Conservation (phyloP, 176 grass and related monocot species). For the Paspalum notatum region DNA sequence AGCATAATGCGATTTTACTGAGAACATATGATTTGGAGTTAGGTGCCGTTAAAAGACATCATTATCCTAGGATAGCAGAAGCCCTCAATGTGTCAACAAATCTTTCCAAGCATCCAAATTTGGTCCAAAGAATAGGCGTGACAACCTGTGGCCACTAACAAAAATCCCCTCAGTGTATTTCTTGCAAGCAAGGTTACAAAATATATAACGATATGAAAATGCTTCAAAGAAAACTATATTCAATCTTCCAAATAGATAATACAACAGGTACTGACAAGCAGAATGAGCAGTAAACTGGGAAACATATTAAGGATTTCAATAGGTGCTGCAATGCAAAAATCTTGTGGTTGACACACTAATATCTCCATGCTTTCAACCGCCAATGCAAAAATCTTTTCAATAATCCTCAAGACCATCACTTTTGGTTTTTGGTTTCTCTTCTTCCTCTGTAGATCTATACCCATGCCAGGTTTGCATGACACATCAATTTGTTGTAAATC, state of each 20-base stretch:
- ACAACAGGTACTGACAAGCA: too few species aligned
- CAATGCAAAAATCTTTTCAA: slow-evolving; percentile 87
- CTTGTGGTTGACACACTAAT: slow-evolving; percentile 28
- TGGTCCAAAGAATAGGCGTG: too few species aligned
- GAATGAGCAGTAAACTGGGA: slow-evolving; percentile 18
- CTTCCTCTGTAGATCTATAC: slow-evolving; percentile 52
- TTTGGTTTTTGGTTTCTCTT: slow-evolving; percentile 49
- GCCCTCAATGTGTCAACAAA: too few species aligned
- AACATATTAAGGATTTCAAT: not conserved
- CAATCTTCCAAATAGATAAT: too few species aligned
- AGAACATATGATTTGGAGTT: too few species aligned
- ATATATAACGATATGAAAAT: not conserved
- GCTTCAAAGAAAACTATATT: slow-evolving; percentile 22
- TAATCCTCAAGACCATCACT: slow-evolving; percentile 85
- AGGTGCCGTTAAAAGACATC: too few species aligned
- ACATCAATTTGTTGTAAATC: slow-evolving; percentile 13
- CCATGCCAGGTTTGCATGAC: slow-evolving; percentile 36
- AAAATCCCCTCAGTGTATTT: too few species aligned
- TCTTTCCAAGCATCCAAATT: too few species aligned
- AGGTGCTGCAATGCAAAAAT: slow-evolving; percentile 22
- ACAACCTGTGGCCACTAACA: too few species aligned
- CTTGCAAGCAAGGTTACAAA: not conserved
- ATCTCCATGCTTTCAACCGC: slow-evolving; percentile 91
- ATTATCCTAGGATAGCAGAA: too few species aligned
- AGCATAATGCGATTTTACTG: too few species aligned